Base-by-base conservation (phyloP, 352 stramenopile genomes). In the Pythium sukuiense region DNA sequence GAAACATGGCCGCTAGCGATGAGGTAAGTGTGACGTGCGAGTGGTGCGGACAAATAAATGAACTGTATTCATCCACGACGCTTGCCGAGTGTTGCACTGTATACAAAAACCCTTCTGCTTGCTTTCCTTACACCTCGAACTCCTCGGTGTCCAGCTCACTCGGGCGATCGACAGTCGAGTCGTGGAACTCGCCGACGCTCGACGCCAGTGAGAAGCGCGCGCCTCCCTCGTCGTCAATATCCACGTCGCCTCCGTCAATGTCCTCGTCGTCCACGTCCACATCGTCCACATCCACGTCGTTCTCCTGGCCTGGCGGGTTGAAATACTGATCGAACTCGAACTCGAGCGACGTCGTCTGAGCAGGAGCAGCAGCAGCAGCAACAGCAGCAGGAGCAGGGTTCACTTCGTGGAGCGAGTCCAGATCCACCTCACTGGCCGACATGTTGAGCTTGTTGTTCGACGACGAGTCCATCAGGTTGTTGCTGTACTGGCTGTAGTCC, bases 111-210 rank as follows among this genome's bases (percentile, higher is more conserved):
- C 26, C 24, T 55, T 27, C 29, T 29, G n/a, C 13, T 0, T 12
- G 35, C 12, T 18, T 30, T 11, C 1, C 16, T 55, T 71, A 71
- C 14, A 71, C 64, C 33, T 71, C 65, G 33, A 67, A 71, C 59
- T 71, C 65, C 41, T 67, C 65, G 11, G 33, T 50, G 24, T 61
- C 55, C 14, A 67, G 58, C 27, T 67, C 59, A 26, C 52, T 61
- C 1, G 46, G 45, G 11, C 65, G 65, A 18, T 58, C 53, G n/a
- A 58, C 63, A 26, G 37, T 69, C 50, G 50, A 61, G 46, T 71
- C 65, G 59, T 71, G 65, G 41, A 71, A 64, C 16, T 71, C 65
- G 13, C 29, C 59, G 27, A 71, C 50, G 41, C 65, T 67, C 18
- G 65, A 71, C 33, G 41, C 55, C 39, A n/a, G 30, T 26, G 65